These are phyloP conservation scores for Microcyclosporella mali DNA, from an alignment of 2,329 filamentous ascomycete species.

Conservation along the genomic window DNA sequence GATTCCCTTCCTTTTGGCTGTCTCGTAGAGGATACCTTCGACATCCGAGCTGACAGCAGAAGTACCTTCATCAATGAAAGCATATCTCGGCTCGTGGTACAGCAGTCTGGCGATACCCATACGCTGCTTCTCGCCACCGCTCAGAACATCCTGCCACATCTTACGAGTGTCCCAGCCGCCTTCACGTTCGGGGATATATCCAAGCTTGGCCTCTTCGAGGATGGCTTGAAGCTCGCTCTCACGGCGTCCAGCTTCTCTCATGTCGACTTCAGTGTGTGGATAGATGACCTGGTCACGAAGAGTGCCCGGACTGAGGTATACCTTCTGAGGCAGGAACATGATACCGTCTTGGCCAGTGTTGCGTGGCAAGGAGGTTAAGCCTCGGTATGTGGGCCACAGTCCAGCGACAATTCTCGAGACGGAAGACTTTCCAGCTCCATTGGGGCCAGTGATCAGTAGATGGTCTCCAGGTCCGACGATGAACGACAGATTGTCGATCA, in stretches of 20 bases:
- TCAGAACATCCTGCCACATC: slow-evolving; percentile 98
- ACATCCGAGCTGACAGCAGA: slow-evolving; percentile 92
- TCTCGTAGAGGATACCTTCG: slow-evolving; percentile 87
- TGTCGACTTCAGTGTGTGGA: slow-evolving; percentile 88
- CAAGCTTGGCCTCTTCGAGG: slow-evolving; percentile 75
- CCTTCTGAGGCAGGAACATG: slow-evolving; percentile 95
- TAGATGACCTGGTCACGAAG: slow-evolving; percentile 97
- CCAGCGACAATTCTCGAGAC: slow-evolving; percentile 84
- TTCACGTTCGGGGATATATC: slow-evolving; percentile 85
- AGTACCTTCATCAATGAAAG: slow-evolving; percentile 91
- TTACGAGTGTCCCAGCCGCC: slow-evolving; percentile 95
- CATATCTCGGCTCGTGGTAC: slow-evolving; percentile 92
- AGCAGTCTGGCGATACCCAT: slow-evolving; percentile 85
- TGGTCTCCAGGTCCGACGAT: slow-evolving; percentile 88
- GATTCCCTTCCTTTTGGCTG: slow-evolving; percentile 85
- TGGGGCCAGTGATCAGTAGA: slow-evolving; percentile 86
- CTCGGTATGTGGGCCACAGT: slow-evolving; percentile 92
- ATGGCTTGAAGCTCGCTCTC: slow-evolving; percentile 73
- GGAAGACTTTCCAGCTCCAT: slow-evolving; percentile 88
- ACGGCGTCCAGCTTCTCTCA: slow-evolving; percentile 71
- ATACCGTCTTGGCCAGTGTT: slow-evolving; percentile 68
- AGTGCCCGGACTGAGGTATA: slow-evolving; percentile 87
- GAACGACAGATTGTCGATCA: slow-evolving; percentile 82
- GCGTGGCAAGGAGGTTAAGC: slow-evolving; percentile 81
- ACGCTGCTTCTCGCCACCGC: slow-evolving; percentile 92